These are phyloP conservation scores for Akanthomyces dipterigenus DNA, from an alignment of 2,329 filamentous ascomycete species.

Conservation along the genomic window DNA sequence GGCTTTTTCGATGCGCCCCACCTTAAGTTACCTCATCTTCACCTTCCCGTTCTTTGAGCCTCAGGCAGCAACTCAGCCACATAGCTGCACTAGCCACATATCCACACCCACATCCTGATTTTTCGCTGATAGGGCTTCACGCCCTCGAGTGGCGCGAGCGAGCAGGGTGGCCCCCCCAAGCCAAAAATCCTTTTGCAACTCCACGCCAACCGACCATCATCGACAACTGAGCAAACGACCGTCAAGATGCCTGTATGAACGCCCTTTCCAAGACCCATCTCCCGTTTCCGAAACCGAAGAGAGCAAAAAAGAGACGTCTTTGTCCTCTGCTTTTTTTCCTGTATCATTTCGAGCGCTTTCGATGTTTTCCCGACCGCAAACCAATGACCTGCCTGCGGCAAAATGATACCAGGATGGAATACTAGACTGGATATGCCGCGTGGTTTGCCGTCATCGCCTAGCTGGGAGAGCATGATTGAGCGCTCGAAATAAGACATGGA, in stretches of 20 bases:
- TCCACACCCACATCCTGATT: slow-evolving; percentile 1
- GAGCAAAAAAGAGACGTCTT: not conserved
- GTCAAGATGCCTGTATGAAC: slow-evolving; percentile 36
- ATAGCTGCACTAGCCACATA: slow-evolving; percentile 14
- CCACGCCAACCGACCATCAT: slow-evolving; percentile 26
- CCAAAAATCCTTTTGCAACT: slow-evolving; percentile 28
- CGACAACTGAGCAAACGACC: slow-evolving; percentile 27
- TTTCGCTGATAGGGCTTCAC: slow-evolving; percentile 30
- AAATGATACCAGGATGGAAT: not conserved
- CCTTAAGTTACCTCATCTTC: not conserved
- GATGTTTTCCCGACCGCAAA: not conserved
- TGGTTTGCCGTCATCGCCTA: not conserved
- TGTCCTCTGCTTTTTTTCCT: not conserved
- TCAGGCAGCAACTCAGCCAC: slow-evolving; percentile 14
- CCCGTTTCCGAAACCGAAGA: not conserved
- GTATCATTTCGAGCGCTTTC: not conserved
- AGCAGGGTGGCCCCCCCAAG: slow-evolving; percentile 14
- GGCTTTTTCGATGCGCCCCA: not conserved
- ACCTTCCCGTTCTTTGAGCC: slow-evolving; percentile 5
- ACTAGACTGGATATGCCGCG: not conserved
- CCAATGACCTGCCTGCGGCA: not conserved
- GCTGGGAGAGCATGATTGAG: not conserved
- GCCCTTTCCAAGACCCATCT: slow-evolving; percentile 4
- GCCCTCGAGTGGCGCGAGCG: slow-evolving; percentile 22
- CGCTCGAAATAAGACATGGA: not conserved